Percentiles rank a stretch among this genome's conserved stretches.
Evolutionary conservation across 2,329 filamentous ascomycete genomes (phyloP).

Genomic region (Aspergillus thermomutatus): DNA sequence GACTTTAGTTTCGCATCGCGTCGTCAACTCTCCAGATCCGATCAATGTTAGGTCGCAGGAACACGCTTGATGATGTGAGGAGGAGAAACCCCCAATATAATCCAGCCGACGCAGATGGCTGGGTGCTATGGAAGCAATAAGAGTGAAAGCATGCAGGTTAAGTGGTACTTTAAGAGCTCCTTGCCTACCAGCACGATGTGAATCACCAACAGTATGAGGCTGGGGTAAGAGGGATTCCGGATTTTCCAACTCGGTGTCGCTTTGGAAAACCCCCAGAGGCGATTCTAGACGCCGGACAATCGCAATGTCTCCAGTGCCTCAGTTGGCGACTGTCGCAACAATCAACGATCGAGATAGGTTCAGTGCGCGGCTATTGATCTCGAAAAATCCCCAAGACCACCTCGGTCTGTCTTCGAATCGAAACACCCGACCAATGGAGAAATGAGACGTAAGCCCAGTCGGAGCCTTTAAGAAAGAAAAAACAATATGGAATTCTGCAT

Average conservation of each 20-base stretch:
- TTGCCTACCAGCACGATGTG: conserved; percentile 19
- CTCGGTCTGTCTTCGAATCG: conserved; percentile 1
- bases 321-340: background rate
- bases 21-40: conserved; percentile 20
- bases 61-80: conserved; percentile 1
- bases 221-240: background rate
- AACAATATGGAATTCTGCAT: conserved; percentile 1
- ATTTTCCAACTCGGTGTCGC: conserved; percentile 1
- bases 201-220: conserved; percentile 1
- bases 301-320: background rate
- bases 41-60: background rate
- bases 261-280: conserved; percentile 34
- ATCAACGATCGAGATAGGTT: background rate
- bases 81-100: conserved; percentile 1
- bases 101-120: background rate
- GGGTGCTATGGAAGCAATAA: conserved; percentile 1
- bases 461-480: background rate
- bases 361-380: conserved; percentile 11
- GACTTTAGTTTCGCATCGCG: conserved; percentile 36
- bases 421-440: background rate
- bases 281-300: conserved; percentile 32
- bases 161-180: conserved; percentile 15
- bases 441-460: background rate
- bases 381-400: conserved; percentile 1
- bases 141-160: conserved; percentile 12